Base-by-base conservation (phyloP, 129 eudicot genomes). In the Tagetes erecta region DNA sequence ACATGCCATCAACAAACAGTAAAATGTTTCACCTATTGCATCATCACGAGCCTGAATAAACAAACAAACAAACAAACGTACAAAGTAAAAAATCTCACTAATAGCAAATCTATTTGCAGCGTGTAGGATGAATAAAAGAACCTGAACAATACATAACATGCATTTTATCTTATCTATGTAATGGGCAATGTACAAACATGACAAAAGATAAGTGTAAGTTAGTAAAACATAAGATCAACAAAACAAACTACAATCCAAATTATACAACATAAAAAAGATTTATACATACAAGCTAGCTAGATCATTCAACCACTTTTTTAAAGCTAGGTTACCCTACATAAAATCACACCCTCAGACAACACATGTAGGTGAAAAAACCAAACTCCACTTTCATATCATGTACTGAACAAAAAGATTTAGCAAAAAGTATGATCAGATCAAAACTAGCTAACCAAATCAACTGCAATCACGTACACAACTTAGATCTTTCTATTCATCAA, bases 291-390 rank as follows among this genome's bases (percentile, higher is more conserved):
- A 51, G 49, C 70, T 3, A 51, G 49, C 70, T 37, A 47, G 81
- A 34, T 52, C 39, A 41, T 6, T 33, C 64, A 3, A 52, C 42
- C 57, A 33, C 67, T 42, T 76, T 68, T 6, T 55, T n/a, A 4
- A 62, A 67, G 27, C 27, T 20, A 20, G n/a, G 68, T 79, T 79
- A 53, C 78, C 82, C 82, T 64, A 79, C 82, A 79, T 79, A 79
- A 79, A 79, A 79, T 79, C 68, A 79, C 42, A 72, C 60, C 2
- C 8, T 53, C 70, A 59, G 59, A 72, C 56, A 72, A 64, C 73
- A 78, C 77, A 79, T 79, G 78, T 71, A 79, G 67, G 47, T 56
- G 60, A 41, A 53, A 41, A 53, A 51, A 72, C 67, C 77, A 71
- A 62, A 11, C 67, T 36, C 67, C 45, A 62, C 37, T 62, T 44